A percentile compares a stretch with the other conserved stretches of the same genome.
Evolutionary conservation across 2,329 filamentous ascomycete species (phyloP).

Genomic region (Ramichloridium luteum): DNA sequence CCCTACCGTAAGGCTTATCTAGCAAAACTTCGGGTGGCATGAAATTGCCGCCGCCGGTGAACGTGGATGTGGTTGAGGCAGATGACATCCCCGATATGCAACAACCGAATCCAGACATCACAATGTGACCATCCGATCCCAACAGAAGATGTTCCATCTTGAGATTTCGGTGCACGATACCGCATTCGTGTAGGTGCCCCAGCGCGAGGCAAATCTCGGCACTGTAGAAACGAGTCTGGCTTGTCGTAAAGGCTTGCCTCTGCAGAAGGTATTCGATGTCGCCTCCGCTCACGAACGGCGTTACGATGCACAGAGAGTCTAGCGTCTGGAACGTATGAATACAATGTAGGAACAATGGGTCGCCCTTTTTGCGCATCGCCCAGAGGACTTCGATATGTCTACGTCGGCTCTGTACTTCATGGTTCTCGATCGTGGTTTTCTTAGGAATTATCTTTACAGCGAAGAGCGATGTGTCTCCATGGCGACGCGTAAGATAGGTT

Average conservation of each 20-base stretch:
- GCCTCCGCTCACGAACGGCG: slow-evolving; percentile 1
- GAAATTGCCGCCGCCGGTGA: not conserved
- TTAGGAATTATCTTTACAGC: no score
- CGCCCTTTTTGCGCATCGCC: no score
- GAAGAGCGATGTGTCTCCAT: no score
- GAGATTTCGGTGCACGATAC: not conserved
- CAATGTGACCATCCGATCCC: not conserved
- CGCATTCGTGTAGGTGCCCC: not conserved
- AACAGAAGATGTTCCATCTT: not conserved
- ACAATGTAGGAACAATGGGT: no score
- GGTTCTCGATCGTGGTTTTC: no score
- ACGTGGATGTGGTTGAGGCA: not conserved
- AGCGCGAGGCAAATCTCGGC: not conserved
- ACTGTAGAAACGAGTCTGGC: not conserved
- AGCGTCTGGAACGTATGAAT: no score
- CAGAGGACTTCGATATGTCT: no score
- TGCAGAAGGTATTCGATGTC: not conserved
- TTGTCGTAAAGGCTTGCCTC: not conserved
- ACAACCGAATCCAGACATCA: not conserved
- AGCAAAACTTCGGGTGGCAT: not conserved
- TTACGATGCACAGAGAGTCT: no score
- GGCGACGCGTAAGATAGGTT: no score
- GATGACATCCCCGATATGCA: not conserved
- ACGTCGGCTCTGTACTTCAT: no score
- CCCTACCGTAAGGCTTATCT: not conserved